phyloP scores from a whole-genome alignment of 345 rosid genomes.

The Gossypium australe region DNA sequence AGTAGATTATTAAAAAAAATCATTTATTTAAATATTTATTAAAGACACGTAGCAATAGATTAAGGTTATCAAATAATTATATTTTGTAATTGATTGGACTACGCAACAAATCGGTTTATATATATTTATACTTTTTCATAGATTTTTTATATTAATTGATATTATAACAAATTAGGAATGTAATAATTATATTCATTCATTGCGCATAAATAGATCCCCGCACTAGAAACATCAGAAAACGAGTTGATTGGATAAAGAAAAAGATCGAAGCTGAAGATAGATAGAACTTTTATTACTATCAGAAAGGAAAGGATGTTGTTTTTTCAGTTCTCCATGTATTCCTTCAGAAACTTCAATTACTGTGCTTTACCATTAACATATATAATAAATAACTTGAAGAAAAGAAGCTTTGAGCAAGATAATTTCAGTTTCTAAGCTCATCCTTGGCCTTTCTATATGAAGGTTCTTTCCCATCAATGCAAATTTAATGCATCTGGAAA shows the following conservation, averaged over 20 bases:
- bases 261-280: background rate
- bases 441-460: background rate
- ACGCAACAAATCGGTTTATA: no score
- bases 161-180: no score
- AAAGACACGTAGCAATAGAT: no score
- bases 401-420: background rate
- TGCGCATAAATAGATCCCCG: no score
- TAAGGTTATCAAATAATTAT: no score
- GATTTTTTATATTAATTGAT: no score
- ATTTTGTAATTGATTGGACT: no score
- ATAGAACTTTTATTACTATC: background rate
- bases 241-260: background rate
- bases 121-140: no score
- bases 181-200: no score
- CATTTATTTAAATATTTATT: no score
- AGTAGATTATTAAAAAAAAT: accelerated
- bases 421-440: background rate
- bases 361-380: background rate
- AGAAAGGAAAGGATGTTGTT: background rate
- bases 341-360: background rate
- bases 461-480: background rate
- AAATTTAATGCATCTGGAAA: background rate
- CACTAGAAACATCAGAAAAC: background rate
- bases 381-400: background rate
- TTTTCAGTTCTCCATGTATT: background rate